Base-by-base conservation (phyloP, 139 green algal genomes). In the Picochlorum sp. region DNA sequence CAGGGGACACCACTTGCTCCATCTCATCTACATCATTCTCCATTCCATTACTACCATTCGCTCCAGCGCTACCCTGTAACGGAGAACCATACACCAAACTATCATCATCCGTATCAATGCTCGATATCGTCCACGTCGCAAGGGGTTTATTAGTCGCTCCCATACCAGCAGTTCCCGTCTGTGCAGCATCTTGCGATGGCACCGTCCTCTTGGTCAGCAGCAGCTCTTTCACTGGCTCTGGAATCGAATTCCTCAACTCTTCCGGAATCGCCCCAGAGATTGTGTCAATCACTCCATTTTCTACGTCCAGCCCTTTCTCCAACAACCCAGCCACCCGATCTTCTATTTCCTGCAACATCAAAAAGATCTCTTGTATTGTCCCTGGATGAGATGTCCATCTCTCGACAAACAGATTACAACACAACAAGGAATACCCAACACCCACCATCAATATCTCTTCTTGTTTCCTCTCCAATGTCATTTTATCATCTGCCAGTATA, bases 401-500 rank as follows among this genome's bases (percentile, higher is more conserved):
- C n/a, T 25, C 39, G 39, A 47, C 18, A 47, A 47, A 25, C 18
- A 47, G 39, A 47, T 18, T 47, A 47, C 39, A 18, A 47, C 18
- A 47, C 18, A 18, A 47, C 18, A 47, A 47, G 18, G 39, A 47
- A 47, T 47, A 81, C n/a, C n/a, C n/a, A n/a, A n/a, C n/a, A n/a
- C n/a, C n/a, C n/a, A n/a, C 72, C 72, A 76, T 56, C 24, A 80
- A 33, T 20, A 83, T 39, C 10, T 76, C 72, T 22, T 65, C 57
- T 60, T 81, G 68, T 67, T 88, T 88, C 43, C 81, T 68, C 16
- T 84, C 74, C 3, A 88, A 41, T 0, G 81, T 69, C 3, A 80
- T 65, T 13, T 80, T 70, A 53, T 87, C 80, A 32, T 83, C 70
- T 12, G 77, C 50, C 29, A 88, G 64, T 37, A 78, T 51, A 22